These are phyloP conservation scores for Seiridium cupressi DNA, from an alignment of 2,329 filamentous ascomycete species.

Conservation along the genomic window DNA sequence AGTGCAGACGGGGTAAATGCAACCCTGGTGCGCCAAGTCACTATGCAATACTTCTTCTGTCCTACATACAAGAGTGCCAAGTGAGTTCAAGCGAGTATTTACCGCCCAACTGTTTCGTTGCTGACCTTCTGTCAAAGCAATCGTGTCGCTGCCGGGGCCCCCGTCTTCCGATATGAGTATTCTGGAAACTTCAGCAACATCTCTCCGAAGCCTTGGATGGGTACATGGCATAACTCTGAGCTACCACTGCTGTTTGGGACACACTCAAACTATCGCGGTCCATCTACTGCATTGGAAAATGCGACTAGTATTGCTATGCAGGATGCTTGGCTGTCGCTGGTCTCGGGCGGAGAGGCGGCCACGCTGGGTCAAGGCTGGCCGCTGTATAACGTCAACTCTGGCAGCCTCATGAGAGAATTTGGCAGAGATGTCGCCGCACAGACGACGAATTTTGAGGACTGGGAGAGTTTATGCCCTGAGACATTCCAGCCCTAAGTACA, in stretches of 20 bases:
- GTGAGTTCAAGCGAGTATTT: not conserved
- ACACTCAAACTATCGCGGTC: slow-evolving; percentile 5
- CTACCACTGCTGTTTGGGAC: slow-evolving; percentile 11
- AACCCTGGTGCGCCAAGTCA: slow-evolving; percentile 10
- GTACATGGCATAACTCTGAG: slow-evolving; percentile 12
- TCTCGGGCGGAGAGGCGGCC: not conserved
- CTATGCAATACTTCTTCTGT: slow-evolving; percentile 20
- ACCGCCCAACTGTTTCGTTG: not conserved
- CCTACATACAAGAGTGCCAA: slow-evolving; percentile 13
- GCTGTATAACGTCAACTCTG: not conserved
- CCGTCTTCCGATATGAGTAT: slow-evolving; percentile 38
- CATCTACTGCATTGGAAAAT: slow-evolving; percentile 9
- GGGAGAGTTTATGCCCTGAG: slow-evolving; percentile 7
- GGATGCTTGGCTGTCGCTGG: slow-evolving; percentile 10
- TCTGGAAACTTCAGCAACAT: slow-evolving; percentile 25
- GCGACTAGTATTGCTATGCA: slow-evolving; percentile 8
- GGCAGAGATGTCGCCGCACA: slow-evolving; percentile 3
- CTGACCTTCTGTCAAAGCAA: slow-evolving; percentile 16
- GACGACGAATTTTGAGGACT: not conserved
- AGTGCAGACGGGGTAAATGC: slow-evolving; percentile 11
- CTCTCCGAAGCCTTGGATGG: slow-evolving; percentile 8
- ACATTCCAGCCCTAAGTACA: not conserved
- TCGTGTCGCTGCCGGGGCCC: slow-evolving; percentile 16
- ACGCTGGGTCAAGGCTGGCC: slow-evolving; percentile 9
- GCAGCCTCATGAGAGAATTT: slow-evolving; percentile 6